Base-by-base conservation (phyloP, 1,284 basidiomycete species). In the Ceratobasidium sp. region DNA sequence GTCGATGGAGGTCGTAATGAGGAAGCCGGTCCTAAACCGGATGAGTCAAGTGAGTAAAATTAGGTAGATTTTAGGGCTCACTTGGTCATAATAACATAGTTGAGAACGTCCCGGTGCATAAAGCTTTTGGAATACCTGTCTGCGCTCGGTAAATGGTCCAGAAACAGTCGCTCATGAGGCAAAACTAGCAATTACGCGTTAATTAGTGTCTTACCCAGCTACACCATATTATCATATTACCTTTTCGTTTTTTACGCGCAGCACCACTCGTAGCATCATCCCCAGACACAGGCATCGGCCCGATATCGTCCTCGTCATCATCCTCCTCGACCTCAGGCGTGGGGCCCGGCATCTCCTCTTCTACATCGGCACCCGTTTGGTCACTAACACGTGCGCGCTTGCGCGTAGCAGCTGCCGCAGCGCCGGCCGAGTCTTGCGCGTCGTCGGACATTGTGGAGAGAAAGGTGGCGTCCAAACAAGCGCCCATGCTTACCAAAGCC, bases 41-140 rank as follows among this genome's bases (percentile, higher is more conserved):
- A n/a, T n/a, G n/a, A n/a, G n/a, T n/a, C n/a, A n/a, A 37, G 3
- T 68, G 56, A 51, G 35, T 35, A 49, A 35, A 54, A 71, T 13
- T n/a, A 47, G 39, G 15, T 47, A 60, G 15, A 31, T 15, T 23
- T 45, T 31, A 77, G 39, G 77, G 83, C 89, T 77, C 76, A 96
- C 94, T 89, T 92, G 20, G 96, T 97, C 80, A 95, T 90, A 26
- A 92, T 90, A 66, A 92, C 92, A 81, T 94, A 97, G 83, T 95
- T 97, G 80, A 99, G 88, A 23, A 91, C 89, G 81, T 99, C 97
- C 68, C 97, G 88, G 84, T 99, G 98, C 98, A 99, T 99, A 85
- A 99, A 98, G 78, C 94, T 97, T 86, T 97, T 96, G 86, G 92
- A 93, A 85, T 99, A 99, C 80, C 98, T 91, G 82, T 98, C 95